Conservation (phyloP, 345 rosid species). For the Citrus australasica region DNA sequence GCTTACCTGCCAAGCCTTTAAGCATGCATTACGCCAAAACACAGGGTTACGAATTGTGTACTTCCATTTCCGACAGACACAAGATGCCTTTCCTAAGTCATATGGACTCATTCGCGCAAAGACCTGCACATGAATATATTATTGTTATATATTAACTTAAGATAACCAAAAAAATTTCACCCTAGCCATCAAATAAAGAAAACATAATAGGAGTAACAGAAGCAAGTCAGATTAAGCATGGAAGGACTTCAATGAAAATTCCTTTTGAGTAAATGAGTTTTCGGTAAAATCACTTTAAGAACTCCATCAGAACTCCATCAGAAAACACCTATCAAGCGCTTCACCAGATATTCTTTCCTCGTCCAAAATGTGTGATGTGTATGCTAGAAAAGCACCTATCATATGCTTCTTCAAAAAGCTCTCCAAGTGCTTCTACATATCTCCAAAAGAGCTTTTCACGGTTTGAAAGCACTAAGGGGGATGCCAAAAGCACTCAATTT, state of each 20-base stretch:
- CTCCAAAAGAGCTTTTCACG: not conserved
- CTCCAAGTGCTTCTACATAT: not conserved
- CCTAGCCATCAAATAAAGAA: not conserved
- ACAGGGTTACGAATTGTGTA: constrained; percentile 87
- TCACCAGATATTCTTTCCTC: not conserved
- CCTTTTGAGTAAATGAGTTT: not conserved
- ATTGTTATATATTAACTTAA: not conserved
- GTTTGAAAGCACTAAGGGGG: not conserved
- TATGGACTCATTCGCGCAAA: constrained; percentile 77
- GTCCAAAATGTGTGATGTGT: not conserved
- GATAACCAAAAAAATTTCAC: not conserved
- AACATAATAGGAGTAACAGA: not conserved
- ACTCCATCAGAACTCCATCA: not conserved
- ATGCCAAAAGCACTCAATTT: not conserved
- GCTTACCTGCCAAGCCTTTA: constrained; percentile 88
- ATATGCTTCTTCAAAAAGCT: not conserved
- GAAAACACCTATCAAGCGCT: not conserved
- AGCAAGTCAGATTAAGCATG: not conserved
- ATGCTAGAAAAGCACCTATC: not conserved
- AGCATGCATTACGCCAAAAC: constrained; percentile 88
- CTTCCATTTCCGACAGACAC: constrained; percentile 94
- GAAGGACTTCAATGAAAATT: not conserved
- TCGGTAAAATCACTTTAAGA: not conserved
- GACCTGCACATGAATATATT: constrained; percentile 46
- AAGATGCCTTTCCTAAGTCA: constrained; percentile 82